Percentiles rank a stretch among this genome's conserved stretches.
Evolutionary conservation across 305 asterid genomes (phyloP).

Genomic region (Fraxinus angustifolia): DNA sequence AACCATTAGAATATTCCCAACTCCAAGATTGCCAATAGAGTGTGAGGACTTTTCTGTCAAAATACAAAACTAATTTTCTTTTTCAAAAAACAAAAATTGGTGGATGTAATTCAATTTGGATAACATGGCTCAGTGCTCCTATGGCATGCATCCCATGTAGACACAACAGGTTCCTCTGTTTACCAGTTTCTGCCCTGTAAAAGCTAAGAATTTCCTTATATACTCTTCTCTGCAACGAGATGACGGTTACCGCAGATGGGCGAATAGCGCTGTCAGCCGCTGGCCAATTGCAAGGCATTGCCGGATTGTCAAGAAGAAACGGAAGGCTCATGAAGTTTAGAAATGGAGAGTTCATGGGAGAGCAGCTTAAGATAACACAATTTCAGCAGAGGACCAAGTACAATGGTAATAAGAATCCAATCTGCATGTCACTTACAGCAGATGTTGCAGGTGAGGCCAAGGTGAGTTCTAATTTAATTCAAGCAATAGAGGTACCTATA

Average conservation of each 20-base stretch:
- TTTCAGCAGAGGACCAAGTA: conserved; percentile 27
- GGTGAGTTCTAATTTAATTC: conserved; percentile 47
- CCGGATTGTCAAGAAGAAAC: conserved; percentile 32
- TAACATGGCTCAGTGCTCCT: conserved; percentile 48
- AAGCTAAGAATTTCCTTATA: conserved; percentile 14
- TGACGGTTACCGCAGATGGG: conserved; percentile 55
- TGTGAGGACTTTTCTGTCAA: conserved; percentile 26
- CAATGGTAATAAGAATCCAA: conserved; percentile 24
- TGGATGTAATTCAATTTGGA: conserved; percentile 68
- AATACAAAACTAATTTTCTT: conserved; percentile 10
- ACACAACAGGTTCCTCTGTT: background rate
- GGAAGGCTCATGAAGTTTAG: conserved; percentile 43
- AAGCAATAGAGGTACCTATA: background rate
- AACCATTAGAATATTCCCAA: conserved; percentile 13
- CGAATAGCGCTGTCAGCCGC: conserved; percentile 53
- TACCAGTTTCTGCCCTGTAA: background rate
- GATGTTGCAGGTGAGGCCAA: conserved; percentile 67
- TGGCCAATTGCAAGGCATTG: conserved; percentile 35
- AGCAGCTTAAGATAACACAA: conserved; percentile 43
- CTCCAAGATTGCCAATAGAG: conserved; percentile 1
- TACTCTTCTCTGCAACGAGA: conserved; percentile 24
- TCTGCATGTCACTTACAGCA: conserved; percentile 61
- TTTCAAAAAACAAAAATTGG: conserved; percentile 41
- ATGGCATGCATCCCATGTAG: conserved; percentile 52
- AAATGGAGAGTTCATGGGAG: conserved; percentile 73